A percentile compares a stretch with the other conserved stretches of the same genome.
These are phyloP conservation scores for Neurospora crassa DNA, from an alignment of 2,329 filamentous ascomycete species.

Conservation along the genomic window DNA sequence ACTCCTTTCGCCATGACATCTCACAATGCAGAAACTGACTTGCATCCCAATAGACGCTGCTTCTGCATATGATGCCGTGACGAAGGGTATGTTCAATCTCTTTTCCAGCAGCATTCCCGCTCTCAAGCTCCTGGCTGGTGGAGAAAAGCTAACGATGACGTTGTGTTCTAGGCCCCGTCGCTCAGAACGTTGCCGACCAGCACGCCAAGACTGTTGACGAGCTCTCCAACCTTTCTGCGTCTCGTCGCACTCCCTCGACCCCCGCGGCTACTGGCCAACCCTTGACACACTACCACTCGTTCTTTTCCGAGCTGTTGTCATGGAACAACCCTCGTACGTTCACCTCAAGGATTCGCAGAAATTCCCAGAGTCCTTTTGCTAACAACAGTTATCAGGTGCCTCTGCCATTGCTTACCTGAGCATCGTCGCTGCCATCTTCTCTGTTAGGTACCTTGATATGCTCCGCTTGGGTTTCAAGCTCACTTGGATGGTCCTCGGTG, in stretches of 20 bases:
- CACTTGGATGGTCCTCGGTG: constrained; percentile 51
- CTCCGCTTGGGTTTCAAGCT: constrained; percentile 56
- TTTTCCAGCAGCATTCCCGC: not conserved
- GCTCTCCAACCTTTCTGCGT: constrained; percentile 47
- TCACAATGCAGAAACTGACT: constrained; percentile 14
- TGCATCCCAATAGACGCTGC: constrained; percentile 28
- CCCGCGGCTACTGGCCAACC: constrained; percentile 51
- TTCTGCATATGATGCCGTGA: constrained; percentile 37
- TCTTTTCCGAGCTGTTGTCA: constrained; percentile 59
- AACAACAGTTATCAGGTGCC: constrained; percentile 37
- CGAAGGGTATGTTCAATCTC: constrained; percentile 31
- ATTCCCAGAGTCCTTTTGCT: constrained; percentile 10
- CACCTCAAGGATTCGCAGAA: not conserved
- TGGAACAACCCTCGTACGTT: constrained; percentile 58
- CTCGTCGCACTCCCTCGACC: constrained; percentile 43
- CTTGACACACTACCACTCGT: constrained; percentile 60
- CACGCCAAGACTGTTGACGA: constrained; percentile 44
- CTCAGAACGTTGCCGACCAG: constrained; percentile 48
- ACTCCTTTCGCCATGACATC: constrained; percentile 23
- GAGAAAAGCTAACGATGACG: constrained; percentile 11
- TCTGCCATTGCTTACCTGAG: constrained; percentile 55
- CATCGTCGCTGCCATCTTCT: constrained; percentile 50
- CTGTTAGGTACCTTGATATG: constrained; percentile 55
- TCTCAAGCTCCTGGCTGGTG: not conserved
- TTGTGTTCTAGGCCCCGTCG: constrained; percentile 41